phyloP scores from a whole-genome alignment of 192 early-diverging fungal genomes.

The Pilaira anomala region DNA sequence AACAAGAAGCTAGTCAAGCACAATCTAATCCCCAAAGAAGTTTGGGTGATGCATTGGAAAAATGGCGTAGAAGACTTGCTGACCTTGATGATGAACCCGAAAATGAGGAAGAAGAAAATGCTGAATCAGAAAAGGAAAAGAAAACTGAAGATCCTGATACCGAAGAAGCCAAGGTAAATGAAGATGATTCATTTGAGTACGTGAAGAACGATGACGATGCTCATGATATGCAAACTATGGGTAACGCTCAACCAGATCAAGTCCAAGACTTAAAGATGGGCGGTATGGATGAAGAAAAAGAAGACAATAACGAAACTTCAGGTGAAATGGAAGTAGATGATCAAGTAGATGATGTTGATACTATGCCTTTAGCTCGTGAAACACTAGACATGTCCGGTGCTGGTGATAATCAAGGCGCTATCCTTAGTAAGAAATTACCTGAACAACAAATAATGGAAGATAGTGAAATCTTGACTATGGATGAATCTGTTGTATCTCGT shows the following conservation, averaged over 20 bases:
- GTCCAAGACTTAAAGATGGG: slow-evolving; percentile 58
- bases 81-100: slow-evolving; percentile 65
- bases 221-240: slow-evolving; percentile 73
- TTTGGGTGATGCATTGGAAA: slow-evolving; percentile 89
- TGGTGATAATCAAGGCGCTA: slow-evolving; percentile 45
- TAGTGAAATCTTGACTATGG: slow-evolving; percentile 31
- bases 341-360: slow-evolving; percentile 40
- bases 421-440: slow-evolving; percentile 38
- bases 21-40: slow-evolving; percentile 84
- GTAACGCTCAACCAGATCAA: slow-evolving; percentile 66
- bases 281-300: slow-evolving; percentile 51
- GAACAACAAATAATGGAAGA: slow-evolving; percentile 36
- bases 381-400: slow-evolving; percentile 35
- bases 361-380: slow-evolving; percentile 37
- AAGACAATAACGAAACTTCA: slow-evolving; percentile 48
- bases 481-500: slow-evolving; percentile 31
- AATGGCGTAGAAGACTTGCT: slow-evolving; percentile 86
- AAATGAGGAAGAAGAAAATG: slow-evolving; percentile 45
- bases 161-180: slow-evolving; percentile 48
- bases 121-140: slow-evolving; percentile 35
- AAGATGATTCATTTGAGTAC: slow-evolving; percentile 69
- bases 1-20: slow-evolving; percentile 39
- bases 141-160: slow-evolving; percentile 51
- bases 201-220: slow-evolving; percentile 73
- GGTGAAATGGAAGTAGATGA: slow-evolving; percentile 67